These are phyloP conservation scores for Simmondsia chinensis DNA, from an alignment of 148 eudicot genomes.

Conservation along the genomic window DNA sequence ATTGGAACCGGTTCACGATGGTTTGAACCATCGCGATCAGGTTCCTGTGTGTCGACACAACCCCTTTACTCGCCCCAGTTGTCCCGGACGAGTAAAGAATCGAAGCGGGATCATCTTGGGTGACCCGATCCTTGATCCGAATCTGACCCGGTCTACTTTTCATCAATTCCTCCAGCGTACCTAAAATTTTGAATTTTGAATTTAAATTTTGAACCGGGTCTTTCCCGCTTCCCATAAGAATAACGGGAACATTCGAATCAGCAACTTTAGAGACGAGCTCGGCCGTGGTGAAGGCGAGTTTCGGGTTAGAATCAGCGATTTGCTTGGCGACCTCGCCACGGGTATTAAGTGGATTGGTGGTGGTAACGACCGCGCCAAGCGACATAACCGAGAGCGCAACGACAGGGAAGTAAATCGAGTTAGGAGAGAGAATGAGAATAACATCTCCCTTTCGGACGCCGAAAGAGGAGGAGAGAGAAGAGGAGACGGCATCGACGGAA, in stretches of 20 bases:
- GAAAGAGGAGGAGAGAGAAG: conserved; percentile 39
- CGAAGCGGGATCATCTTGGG: conserved; percentile 68
- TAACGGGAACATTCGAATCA: conserved; percentile 25
- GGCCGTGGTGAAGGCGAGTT: conserved; percentile 51
- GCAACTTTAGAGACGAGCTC: conserved; percentile 47
- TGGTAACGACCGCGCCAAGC: conserved; percentile 81
- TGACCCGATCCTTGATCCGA: conserved; percentile 43
- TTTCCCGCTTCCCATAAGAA: conserved; percentile 22
- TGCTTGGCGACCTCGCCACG: conserved; percentile 53
- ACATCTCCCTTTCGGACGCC: conserved; percentile 68
- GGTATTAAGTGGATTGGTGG: conserved; percentile 81
- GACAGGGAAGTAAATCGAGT: conserved; percentile 77
- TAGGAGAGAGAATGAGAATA: conserved; percentile 67
- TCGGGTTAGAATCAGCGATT: conserved; percentile 50
- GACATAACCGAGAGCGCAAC: conserved; percentile 78
- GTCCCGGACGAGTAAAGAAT: conserved; percentile 91
- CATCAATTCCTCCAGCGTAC: conserved; percentile 44
- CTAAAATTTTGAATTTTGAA: conserved; percentile 19
- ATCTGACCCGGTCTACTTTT: conserved; percentile 15
- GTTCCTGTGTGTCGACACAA: conserved; percentile 68
- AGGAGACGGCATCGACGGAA: conserved; percentile 54
- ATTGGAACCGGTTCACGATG: conserved; percentile 25
- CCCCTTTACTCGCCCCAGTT: conserved; percentile 93
- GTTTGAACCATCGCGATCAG: conserved; percentile 76
- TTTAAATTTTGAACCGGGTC: not conserved